These are phyloP conservation scores for Conticribra weissflogii DNA, from an alignment of 108 stramenopile genomes.

Conservation along the genomic window DNA sequence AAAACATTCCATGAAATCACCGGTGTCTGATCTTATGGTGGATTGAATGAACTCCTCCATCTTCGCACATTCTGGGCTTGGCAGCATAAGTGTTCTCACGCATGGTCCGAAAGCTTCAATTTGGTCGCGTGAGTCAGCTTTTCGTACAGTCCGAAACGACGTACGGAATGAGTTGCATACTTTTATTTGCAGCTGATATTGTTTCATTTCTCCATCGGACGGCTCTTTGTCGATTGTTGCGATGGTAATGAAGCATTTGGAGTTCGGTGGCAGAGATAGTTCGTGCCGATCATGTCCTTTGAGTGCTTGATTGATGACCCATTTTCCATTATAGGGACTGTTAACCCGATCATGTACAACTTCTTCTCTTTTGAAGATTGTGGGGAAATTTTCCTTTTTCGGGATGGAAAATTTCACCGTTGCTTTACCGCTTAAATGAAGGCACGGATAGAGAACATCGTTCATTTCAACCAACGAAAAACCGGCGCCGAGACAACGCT, in stretches of 20 bases:
- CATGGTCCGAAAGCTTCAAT: slow-evolving; percentile 11
- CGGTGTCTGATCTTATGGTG: neutral
- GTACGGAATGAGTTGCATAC: slow-evolving; percentile 26
- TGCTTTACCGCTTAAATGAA: slow-evolving; percentile 44
- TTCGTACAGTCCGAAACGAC: slow-evolving; percentile 4
- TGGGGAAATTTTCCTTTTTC: neutral
- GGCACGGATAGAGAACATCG: slow-evolving; percentile 41
- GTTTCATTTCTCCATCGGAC: neutral
- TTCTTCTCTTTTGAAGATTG: slow-evolving; percentile 16
- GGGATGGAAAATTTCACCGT: slow-evolving; percentile 8
- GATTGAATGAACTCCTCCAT: slow-evolving; percentile 20
- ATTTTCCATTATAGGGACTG: slow-evolving; percentile 30
- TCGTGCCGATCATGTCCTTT: slow-evolving; percentile 28
- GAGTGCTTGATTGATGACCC: slow-evolving; percentile 21
- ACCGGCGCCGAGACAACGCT: slow-evolving; percentile 47
- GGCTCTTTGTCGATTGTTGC: neutral
- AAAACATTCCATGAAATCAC: slow-evolving; percentile 13
- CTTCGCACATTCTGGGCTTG: slow-evolving; percentile 15
- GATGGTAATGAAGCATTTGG: slow-evolving; percentile 3
- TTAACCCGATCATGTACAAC: neutral
- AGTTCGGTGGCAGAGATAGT: slow-evolving; percentile 13
- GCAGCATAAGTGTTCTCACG: slow-evolving; percentile 18
- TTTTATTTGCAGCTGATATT: slow-evolving; percentile 19
- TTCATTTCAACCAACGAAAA: slow-evolving; percentile 33
- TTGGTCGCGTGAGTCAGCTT: slow-evolving; percentile 26